Base-by-base conservation (phyloP, 2,329 filamentous ascomycete species). In the Penicillium fuscoglaucum region DNA sequence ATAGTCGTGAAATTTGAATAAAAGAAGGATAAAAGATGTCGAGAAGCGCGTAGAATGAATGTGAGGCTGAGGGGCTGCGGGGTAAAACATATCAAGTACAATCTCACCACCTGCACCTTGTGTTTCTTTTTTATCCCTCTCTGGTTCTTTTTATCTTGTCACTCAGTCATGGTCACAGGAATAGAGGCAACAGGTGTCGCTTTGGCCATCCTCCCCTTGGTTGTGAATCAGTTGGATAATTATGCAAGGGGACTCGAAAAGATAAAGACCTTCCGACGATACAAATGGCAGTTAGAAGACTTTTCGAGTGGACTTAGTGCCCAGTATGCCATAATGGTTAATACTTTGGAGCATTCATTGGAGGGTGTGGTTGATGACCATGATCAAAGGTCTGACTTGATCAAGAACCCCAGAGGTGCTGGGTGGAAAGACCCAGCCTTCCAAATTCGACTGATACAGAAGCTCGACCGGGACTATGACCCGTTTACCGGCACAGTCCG, bases 151-250 rank as follows among this genome's bases (percentile, higher is more conserved):
- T 6, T 0, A 15, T 33, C 0, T 2, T 33, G 5, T 33, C 13
- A 33, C 13, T 35, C 12, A 3, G 28, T 21, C 9, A 49, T 57
- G 49, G 52, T 37, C 4, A 52, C 49, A n/a, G 47, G 54, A 1
- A 59, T 66, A 17, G 64, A 41, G 39, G 39, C 39, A 19, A 41
- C 62, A 21, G 66, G 66, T 19, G 17, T 69, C 4, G 61, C 51
- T 10, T 57, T 69, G 1, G 68, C 66, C 3, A 35, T 68, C 24
- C 55, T 70, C 12, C 68, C 68, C 0, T 33, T 71, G 7, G 9
- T 70, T n/a, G 55, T 69, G 26, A 68, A 69, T 29, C 63, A 66
- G 21, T 31, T 69, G 4, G 64, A 66, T 39, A 60, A 58, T 10
- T 69, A 67, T 49, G 60, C 49, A 2, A 58, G 59, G 10, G 66